phyloP scores from a whole-genome alignment of 192 early-diverging fungal genomes.

The Coemansia sp. region DNA sequence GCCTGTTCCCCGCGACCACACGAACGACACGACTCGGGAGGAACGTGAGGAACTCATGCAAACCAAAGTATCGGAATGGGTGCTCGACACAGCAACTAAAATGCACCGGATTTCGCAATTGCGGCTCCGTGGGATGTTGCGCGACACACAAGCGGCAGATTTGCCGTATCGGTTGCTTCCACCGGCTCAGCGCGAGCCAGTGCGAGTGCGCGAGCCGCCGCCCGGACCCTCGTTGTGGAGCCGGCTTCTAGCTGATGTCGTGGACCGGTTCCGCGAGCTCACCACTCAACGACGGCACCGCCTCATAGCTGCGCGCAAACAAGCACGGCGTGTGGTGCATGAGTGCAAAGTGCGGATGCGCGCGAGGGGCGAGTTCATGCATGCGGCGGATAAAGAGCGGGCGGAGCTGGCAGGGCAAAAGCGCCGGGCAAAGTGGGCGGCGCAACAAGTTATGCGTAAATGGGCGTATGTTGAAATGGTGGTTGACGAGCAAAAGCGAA shows the following conservation, averaged over 20 bases:
- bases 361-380: conserved; percentile 22
- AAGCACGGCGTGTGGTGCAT: conserved; percentile 20
- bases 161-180: conserved; percentile 13
- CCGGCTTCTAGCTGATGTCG: conserved; percentile 26
- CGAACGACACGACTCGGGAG: neutral
- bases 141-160: conserved; percentile 11
- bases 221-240: conserved; percentile 21
- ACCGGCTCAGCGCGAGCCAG: conserved; percentile 23
- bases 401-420: conserved; percentile 21
- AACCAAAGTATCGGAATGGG: neutral
- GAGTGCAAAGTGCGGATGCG: conserved; percentile 29
- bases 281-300: conserved; percentile 8
- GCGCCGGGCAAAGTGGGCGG: conserved; percentile 66
- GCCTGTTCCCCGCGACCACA: neutral
- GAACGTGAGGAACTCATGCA: neutral
- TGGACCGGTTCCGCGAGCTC: conserved; percentile 33
- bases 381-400: conserved; percentile 20
- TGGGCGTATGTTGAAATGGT: conserved; percentile 71
- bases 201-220: conserved; percentile 15
- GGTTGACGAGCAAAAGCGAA: conserved; percentile 60
- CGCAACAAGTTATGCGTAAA: conserved; percentile 64
- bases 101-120: conserved; percentile 40
- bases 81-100: conserved; percentile 7
- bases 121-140: conserved; percentile 41
- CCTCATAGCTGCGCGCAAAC: conserved; percentile 20